Evolutionary conservation across 1,139 yeast species (phyloP), one percentile per base, ranked within the genome.

Genomic region (Hansenula lynferdii): DNA sequence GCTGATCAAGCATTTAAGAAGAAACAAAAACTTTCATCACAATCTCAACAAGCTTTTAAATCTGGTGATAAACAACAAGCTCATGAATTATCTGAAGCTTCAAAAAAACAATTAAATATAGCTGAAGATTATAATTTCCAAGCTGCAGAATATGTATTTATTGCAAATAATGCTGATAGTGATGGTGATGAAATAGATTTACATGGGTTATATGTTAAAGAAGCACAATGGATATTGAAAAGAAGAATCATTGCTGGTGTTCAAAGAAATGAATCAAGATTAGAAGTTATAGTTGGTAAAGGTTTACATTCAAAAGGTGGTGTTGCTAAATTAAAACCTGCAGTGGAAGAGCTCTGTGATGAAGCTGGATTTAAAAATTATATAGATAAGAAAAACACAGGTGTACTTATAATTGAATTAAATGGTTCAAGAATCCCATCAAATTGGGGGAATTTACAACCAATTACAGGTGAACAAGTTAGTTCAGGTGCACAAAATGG

Each of bases 91-190:
- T 83, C 95, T 38, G 80, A 76, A 37, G 63, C 80, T 56, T 80
- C 92, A 36, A 83, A 86, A 54, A 56, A 69, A 42, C 77, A 76
- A 42, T 67, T 68, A 25, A 62, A 56, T 0, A 65, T 80, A 49
- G 95, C 90, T 28, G 95, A 87, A 40, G 61, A 67, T 30, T 77
- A 70, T 56, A 89, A 89, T 62, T 65, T 70, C 24, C 77, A 81
- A 58, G 98, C 97, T 1, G 97, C 97, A 1, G 90, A 80, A 57
- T 90, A 82, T 57, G 97, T 89, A 3, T 90, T 90, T 58, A 69
- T 82, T 34, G 92, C 85, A 50, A 92, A 92, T 58, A 92, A 92
- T 56, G 76, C 86, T 26, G 97, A 89, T 56, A 81, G 94, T 24
- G 80, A 76, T 24, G 72, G 71, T 15, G 85, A 87, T 58, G 97